Base-by-base conservation (phyloP, 139 green algal species). In the Closterium sp. region DNA sequence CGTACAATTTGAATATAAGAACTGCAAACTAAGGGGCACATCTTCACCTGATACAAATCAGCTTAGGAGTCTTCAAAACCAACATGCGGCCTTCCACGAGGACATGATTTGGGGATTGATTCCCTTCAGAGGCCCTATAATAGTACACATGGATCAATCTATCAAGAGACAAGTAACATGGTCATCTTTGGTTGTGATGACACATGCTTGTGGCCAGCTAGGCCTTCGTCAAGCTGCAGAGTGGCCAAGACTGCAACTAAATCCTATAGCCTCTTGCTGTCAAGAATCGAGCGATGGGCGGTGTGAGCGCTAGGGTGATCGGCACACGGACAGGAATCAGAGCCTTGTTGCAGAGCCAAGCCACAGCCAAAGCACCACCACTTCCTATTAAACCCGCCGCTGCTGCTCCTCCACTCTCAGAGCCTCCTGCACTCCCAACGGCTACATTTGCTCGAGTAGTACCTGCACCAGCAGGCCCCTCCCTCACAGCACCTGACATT, bases 321-420 rank as follows among this genome's bases (percentile, higher is more conserved):
- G 86, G 86, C 19, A 64, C 86, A 19, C 86, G 32, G 86, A 89
- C 33, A 33, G 86, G 86, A 64, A 89, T 55, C 30, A 89, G 86
- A 30, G 86, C 86, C 86, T 89, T 89, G 86, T 89, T 89, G 19
- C 33, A 38, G 32, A 89, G 86, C 33, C 32, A 32, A 64, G 86
- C 86, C 28, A 89, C 28, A 33, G 86, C 86, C 33, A 89, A 33
- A 33, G 86, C 86, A 32, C 86, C 33, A 33, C 86, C 86, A 76
- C 55, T 76, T 76, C 55, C 55, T 76, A 76, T 76, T 19, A 76
- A 33, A 19, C 84, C 84, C 23, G 84, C 84, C 0, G 84, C 31
- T 87, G 31, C 84, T 33, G 9, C 31, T 87, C 31, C 31, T 34
- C 31, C 84, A 87, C 84, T 87, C 84, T 87, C 84, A 33, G 84